Percentiles rank a stretch among this genome's conserved stretches.
These are phyloP conservation scores for Trametes punicea DNA, from an alignment of 768 basidiomycete species.

Conservation along the genomic window DNA sequence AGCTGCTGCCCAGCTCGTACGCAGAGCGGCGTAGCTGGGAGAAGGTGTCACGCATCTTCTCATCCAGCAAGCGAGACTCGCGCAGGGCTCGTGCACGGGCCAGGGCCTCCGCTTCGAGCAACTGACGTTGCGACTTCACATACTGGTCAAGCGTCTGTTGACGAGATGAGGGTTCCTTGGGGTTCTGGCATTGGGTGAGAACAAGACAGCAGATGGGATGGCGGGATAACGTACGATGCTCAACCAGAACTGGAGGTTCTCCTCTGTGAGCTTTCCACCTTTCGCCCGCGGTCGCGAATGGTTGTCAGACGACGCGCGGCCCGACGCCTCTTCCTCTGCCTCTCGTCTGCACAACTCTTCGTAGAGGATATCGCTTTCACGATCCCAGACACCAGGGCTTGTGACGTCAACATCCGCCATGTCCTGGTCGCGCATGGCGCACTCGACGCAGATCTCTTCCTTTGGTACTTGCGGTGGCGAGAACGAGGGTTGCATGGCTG, in stretches of 20 bases:
- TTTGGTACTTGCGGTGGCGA: slow-evolving; percentile 48
- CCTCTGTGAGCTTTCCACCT: slow-evolving; percentile 70
- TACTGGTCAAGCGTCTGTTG: slow-evolving; percentile 81
- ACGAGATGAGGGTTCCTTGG: slow-evolving; percentile 81
- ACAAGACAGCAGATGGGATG: neutral
- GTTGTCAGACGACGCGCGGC: slow-evolving; percentile 48
- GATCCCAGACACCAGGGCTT: slow-evolving; percentile 84
- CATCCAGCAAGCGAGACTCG: slow-evolving; percentile 74
- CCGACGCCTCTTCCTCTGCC: slow-evolving; percentile 58
- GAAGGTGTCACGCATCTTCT: slow-evolving; percentile 75
- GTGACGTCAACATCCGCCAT: slow-evolving; percentile 94
- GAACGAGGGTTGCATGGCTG: slow-evolving; percentile 60
- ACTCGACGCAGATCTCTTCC: slow-evolving; percentile 93
- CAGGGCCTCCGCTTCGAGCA: slow-evolving; percentile 79
- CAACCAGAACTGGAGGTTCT: slow-evolving; percentile 78
- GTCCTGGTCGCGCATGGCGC: slow-evolving; percentile 98
- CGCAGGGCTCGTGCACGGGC: slow-evolving; percentile 77
- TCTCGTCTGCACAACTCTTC: slow-evolving; percentile 76
- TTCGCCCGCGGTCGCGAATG: slow-evolving; percentile 55
- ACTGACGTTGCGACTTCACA: slow-evolving; percentile 73
- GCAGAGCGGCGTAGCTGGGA: slow-evolving; percentile 76
- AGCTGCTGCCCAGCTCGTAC: slow-evolving; percentile 57
- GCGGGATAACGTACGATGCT: slow-evolving; percentile 52
- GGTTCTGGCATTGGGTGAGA: slow-evolving; percentile 55
- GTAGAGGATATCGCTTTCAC: slow-evolving; percentile 80